A percentile compares a stretch with the other conserved stretches of the same genome.
Evolutionary conservation across 2,329 filamentous ascomycete species (phyloP).

Genomic region (Sordariomycetes sp.): DNA sequence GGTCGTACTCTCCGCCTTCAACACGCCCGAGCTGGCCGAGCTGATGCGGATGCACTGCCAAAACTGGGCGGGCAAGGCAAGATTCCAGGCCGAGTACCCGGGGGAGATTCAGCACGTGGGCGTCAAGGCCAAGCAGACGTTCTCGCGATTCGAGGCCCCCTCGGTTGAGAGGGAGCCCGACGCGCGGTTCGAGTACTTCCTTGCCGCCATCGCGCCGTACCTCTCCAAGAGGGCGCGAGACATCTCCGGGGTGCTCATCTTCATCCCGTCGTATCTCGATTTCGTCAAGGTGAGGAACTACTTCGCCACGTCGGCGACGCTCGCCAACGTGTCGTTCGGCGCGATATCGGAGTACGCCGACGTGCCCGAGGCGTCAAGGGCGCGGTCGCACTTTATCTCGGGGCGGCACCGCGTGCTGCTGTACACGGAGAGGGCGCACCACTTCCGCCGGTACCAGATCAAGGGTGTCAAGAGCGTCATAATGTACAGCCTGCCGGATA

Average conservation of each 20-base stretch:
- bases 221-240: slow-evolving; percentile 57
- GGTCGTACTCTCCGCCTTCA: slow-evolving; percentile 66
- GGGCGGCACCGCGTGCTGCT: slow-evolving; percentile 74
- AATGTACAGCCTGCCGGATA: slow-evolving; percentile 84
- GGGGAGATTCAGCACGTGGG: slow-evolving; percentile 63
- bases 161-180: slow-evolving; percentile 69
- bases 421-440: slow-evolving; percentile 92
- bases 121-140: slow-evolving; percentile 70
- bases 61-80: slow-evolving; percentile 70
- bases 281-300: slow-evolving; percentile 90
- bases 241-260: slow-evolving; percentile 62
- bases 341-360: slow-evolving; percentile 82
- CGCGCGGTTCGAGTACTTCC: slow-evolving; percentile 83
- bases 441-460: slow-evolving; percentile 81
- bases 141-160: slow-evolving; percentile 68
- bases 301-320: slow-evolving; percentile 58
- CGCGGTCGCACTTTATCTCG: slow-evolving; percentile 73
- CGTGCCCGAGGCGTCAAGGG: slow-evolving; percentile 64
- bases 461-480: slow-evolving; percentile 73
- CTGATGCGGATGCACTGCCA: slow-evolving; percentile 63
- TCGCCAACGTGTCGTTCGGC: slow-evolving; percentile 51
- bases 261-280: slow-evolving; percentile 87
- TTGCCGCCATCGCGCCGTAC: slow-evolving; percentile 62
- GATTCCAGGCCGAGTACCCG: slow-evolving; percentile 54
- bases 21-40: slow-evolving; percentile 78